A percentile compares a stretch with the other conserved stretches of the same genome.
These are phyloP conservation scores for Prunus armeniaca DNA, from an alignment of 306 rosid genomes.

Conservation along the genomic window DNA sequence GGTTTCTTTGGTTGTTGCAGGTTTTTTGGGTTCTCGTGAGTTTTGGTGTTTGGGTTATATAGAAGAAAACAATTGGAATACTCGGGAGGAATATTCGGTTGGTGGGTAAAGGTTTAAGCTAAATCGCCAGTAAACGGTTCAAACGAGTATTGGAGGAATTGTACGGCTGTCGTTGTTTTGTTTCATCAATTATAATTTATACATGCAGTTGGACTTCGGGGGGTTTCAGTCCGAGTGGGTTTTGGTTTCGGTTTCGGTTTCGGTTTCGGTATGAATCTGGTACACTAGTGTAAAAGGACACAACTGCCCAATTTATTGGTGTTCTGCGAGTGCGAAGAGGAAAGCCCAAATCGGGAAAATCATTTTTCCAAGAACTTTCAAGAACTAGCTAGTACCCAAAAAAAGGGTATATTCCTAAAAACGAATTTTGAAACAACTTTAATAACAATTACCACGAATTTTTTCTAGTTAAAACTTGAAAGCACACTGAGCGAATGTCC, in stretches of 20 bases:
- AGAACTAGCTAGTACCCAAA: not conserved
- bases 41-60: not conserved
- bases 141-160: not conserved
- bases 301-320: not conserved
- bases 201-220: not conserved
- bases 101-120: not conserved
- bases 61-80: constrained; percentile 10
- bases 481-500: too few relatives aligned
- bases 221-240: not conserved
- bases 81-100: constrained; percentile 30
- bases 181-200: too few relatives aligned
- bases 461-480: too few relatives aligned
- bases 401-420: not conserved
- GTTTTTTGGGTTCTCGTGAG: not conserved
- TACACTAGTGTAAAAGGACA: not conserved
- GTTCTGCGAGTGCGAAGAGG: not conserved
- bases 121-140: not conserved
- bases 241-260: not conserved
- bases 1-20: not conserved
- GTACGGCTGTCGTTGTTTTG: not conserved
- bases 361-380: not conserved
- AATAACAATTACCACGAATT: not conserved
- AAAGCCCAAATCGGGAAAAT: not conserved
- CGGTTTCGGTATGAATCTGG: too few relatives aligned
- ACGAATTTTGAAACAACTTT: not conserved